Conservation (phyloP, 2,329 filamentous ascomycete genomes). For the Onygenales sp. region DNA sequence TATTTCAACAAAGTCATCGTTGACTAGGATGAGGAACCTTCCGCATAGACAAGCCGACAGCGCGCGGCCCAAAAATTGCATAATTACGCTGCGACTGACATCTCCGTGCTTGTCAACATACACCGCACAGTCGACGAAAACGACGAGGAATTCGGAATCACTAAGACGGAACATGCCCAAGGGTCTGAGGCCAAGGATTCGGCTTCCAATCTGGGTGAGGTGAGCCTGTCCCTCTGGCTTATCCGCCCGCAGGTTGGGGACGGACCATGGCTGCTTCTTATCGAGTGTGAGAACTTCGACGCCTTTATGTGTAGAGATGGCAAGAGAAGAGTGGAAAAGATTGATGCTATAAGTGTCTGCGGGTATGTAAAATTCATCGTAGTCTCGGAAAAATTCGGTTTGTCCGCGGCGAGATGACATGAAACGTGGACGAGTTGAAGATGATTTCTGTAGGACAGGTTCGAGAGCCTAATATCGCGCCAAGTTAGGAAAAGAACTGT, state of each 20-base stretch:
- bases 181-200: constrained; percentile 73
- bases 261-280: constrained; percentile 91
- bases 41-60: constrained; percentile 81
- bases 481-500: background rate
- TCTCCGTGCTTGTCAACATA: constrained; percentile 98
- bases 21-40: constrained; percentile 85
- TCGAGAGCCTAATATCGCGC: constrained; percentile 60
- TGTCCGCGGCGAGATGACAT: constrained; percentile 52
- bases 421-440: constrained; percentile 67
- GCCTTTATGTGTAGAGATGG: constrained; percentile 81
- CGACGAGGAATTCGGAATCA: constrained; percentile 83
- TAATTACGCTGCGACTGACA: constrained; percentile 84
- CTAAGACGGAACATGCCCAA: constrained; percentile 95
- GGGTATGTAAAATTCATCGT: constrained; percentile 97
- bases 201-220: constrained; percentile 74
- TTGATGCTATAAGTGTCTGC: constrained; percentile 92
- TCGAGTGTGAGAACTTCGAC: constrained; percentile 95
- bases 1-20: constrained; percentile 93
- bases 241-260: constrained; percentile 66
- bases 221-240: constrained; percentile 49
- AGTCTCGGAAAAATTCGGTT: constrained; percentile 95
- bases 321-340: constrained; percentile 88
- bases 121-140: constrained; percentile 91
- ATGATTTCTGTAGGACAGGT: constrained; percentile 86
- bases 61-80: constrained; percentile 97